These are phyloP conservation scores for Gryganskiella cystojenkinii DNA, from an alignment of 192 early-diverging fungal species.

Conservation along the genomic window DNA sequence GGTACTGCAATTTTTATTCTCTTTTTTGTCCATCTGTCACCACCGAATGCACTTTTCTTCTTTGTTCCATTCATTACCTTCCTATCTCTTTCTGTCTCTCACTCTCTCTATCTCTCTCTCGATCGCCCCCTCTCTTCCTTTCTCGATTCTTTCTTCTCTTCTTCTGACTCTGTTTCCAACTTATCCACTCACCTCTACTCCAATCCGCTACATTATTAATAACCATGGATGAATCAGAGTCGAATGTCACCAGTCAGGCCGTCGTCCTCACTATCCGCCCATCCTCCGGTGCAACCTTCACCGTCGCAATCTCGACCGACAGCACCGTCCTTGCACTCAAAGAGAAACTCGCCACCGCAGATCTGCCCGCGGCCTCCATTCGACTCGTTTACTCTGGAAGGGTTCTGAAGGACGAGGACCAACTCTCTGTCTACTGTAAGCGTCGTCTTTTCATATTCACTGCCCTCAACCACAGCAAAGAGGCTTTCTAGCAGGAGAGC, in stretches of 20 bases:
- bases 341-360: slow-evolving; percentile 66
- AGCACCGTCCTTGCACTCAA: slow-evolving; percentile 81
- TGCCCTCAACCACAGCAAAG: neutral
- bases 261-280: slow-evolving; percentile 63
- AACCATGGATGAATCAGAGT: slow-evolving; percentile 41
- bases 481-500: neutral
- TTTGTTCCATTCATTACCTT: neutral
- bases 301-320: slow-evolving; percentile 57
- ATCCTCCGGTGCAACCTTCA: slow-evolving; percentile 61
- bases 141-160: neutral
- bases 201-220: neutral
- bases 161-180: neutral
- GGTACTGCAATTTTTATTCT: neutral
- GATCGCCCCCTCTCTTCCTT: neutral
- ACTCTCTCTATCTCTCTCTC: neutral
- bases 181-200: neutral
- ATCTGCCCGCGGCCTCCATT: slow-evolving; percentile 70
- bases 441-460: neutral
- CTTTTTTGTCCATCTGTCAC: neutral
- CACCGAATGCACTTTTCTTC: neutral
- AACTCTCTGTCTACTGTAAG: slow-evolving; percentile 73
- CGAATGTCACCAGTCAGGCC: slow-evolving; percentile 29
- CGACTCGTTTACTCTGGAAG: slow-evolving; percentile 92
- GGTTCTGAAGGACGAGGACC: slow-evolving; percentile 93
- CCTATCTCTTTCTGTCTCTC: neutral